Evolutionary conservation across 768 basidiomycete species (phyloP).

Genomic region (Tulasnella sp.): DNA sequence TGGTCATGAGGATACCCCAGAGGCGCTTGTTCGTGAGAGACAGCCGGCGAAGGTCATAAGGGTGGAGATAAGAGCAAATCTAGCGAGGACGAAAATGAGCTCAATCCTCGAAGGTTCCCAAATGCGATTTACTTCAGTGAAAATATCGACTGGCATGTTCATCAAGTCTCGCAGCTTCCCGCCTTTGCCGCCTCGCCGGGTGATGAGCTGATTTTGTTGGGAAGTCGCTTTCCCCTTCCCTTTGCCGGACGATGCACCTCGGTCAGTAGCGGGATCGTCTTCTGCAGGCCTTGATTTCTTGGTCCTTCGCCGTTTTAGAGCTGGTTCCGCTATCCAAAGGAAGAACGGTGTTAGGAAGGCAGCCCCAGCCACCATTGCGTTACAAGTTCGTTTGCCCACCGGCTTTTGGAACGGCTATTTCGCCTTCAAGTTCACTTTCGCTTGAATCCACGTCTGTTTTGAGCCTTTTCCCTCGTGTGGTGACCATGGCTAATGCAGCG

Average conservation of each 20-base stretch:
- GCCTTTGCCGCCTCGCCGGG: background rate
- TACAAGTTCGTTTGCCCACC: background rate
- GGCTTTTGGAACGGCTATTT: background rate
- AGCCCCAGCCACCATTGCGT: background rate
- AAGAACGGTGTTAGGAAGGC: no score
- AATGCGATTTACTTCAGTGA: constrained; percentile 28
- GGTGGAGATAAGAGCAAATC: constrained; percentile 28
- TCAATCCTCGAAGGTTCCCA: background rate
- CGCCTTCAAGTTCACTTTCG: background rate
- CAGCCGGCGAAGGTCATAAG: constrained; percentile 31
- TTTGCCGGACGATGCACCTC: background rate
- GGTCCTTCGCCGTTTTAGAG: background rate
- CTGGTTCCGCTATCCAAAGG: background rate
- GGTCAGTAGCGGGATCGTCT: background rate
- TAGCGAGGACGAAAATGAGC: background rate
- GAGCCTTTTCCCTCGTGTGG: background rate
- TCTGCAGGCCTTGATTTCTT: background rate
- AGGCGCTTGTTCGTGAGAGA: constrained; percentile 24
- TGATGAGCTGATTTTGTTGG: background rate
- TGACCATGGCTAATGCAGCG: background rate
- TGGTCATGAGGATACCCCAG: constrained; percentile 9
- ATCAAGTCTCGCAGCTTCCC: constrained; percentile 35
- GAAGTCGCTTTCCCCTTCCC: no score
- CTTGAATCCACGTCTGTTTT: background rate
- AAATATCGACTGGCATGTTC: constrained; percentile 36